Conservation (phyloP, 2,329 filamentous ascomycete genomes). For the Pyrenochaeta sp. region DNA sequence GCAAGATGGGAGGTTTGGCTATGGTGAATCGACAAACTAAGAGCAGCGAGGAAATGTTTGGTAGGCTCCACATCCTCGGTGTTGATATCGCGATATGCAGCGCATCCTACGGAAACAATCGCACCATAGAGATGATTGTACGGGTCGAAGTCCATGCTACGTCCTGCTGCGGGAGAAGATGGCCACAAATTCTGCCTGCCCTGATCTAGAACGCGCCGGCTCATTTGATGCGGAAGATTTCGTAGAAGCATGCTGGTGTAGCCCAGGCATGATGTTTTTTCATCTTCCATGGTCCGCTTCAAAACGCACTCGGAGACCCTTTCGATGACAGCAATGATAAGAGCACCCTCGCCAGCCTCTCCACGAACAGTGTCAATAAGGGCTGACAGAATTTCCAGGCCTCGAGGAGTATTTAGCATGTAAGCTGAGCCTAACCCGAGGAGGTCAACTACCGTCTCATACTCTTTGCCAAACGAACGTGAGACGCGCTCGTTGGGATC, state of each 20-base stretch:
- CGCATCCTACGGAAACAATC: conserved; percentile 61
- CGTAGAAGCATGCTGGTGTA: conserved; percentile 48
- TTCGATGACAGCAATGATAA: conserved; percentile 74
- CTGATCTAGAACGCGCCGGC: conserved; percentile 64
- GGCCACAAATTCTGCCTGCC: conserved; percentile 74
- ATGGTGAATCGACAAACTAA: conserved; percentile 53
- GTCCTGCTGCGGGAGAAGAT: conserved; percentile 50
- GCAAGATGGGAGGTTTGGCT: conserved; percentile 60
- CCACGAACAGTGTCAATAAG: conserved; percentile 64
- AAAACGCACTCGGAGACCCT: conserved; percentile 65
- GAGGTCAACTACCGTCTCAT: conserved; percentile 73
- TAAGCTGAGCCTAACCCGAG: conserved; percentile 67
- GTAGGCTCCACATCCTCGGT: conserved; percentile 50
- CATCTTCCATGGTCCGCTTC: conserved; percentile 24
- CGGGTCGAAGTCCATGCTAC: conserved; percentile 60
- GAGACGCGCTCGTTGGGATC: conserved; percentile 34
- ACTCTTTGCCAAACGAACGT: conserved; percentile 69
- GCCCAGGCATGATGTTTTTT: conserved; percentile 24
- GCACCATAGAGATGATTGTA: conserved; percentile 73
- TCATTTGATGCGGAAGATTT: conserved; percentile 52
- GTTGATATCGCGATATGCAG: conserved; percentile 62
- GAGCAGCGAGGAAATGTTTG: conserved; percentile 61
- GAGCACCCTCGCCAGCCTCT: conserved; percentile 73
- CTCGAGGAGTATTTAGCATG: conserved; percentile 25
- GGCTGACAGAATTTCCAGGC: conserved; percentile 61